These are phyloP conservation scores for Eucommia ulmoides DNA, from an alignment of 257 asterid genomes.

Conservation along the genomic window DNA sequence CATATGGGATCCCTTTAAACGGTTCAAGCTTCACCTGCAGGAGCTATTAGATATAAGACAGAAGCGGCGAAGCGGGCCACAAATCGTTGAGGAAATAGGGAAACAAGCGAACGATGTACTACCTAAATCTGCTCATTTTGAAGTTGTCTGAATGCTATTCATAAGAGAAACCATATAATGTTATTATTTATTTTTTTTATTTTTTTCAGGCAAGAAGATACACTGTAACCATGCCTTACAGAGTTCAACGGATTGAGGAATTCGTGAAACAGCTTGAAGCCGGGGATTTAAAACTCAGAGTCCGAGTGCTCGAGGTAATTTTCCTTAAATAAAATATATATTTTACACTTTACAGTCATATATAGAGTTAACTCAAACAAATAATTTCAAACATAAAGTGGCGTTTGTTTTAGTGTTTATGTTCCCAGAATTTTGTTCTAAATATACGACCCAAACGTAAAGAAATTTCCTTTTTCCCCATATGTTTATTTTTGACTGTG, in stretches of 20 bases:
- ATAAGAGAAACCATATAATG: no score
- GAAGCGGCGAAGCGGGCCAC: constrained; percentile 50
- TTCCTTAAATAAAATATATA: no score
- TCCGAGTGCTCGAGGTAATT: constrained; percentile 87
- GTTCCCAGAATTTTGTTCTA: no score
- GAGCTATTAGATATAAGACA: constrained; percentile 78
- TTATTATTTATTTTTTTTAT: no score
- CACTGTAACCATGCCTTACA: constrained; percentile 85
- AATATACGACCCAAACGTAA: no score
- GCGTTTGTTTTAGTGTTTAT: no score
- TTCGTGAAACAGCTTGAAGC: constrained; percentile 80
- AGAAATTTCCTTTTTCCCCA: no score
- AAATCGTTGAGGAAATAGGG: constrained; percentile 62
- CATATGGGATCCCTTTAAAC: constrained; percentile 3
- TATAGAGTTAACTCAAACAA: no score
- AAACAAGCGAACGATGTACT: constrained; percentile 83
- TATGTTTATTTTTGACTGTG: no score
- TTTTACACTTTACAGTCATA: no score
- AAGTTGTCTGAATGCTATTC: background rate
- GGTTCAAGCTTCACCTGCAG: constrained; percentile 20
- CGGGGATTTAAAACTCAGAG: constrained; percentile 89
- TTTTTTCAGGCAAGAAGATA: constrained; percentile 71
- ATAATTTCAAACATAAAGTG: no score
- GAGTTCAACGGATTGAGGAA: constrained; percentile 81
- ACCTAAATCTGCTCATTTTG: background rate